phyloP scores from a whole-genome alignment of 1,284 basidiomycete species.

The Cutaneotrichosporon mucoides region DNA sequence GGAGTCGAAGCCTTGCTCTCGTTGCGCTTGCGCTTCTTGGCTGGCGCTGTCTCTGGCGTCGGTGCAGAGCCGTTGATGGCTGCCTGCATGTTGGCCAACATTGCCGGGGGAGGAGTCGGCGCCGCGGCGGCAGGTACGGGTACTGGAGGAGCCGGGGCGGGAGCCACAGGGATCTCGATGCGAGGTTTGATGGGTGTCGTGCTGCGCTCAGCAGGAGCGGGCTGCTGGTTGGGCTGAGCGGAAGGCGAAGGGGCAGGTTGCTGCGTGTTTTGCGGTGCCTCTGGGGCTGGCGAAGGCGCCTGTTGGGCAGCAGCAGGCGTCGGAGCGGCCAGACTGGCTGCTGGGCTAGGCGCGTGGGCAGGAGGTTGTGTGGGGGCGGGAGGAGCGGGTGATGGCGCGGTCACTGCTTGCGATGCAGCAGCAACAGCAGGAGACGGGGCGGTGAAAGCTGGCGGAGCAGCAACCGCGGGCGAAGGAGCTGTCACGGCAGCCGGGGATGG shows the following conservation, averaged over 20 bases:
- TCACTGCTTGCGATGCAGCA: neutral
- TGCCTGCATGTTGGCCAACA: neutral
- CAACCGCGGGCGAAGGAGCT: neutral
- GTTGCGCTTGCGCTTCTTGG: slow-evolving; percentile 7
- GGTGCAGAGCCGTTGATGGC: neutral
- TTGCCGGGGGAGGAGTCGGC: neutral
- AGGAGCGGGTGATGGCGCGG: neutral
- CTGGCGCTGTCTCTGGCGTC: neutral
- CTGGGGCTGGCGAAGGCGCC: neutral
- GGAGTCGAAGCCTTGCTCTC: neutral
- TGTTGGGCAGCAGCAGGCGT: neutral
- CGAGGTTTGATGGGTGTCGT: neutral
- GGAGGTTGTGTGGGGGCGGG: neutral
- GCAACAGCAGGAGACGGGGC: neutral
- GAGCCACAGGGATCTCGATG: slow-evolving; percentile 1
- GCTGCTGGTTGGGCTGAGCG: neutral
- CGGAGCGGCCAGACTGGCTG: neutral
- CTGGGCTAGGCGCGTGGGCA: neutral
- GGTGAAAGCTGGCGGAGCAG: neutral
- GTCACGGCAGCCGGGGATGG: slow-evolving; percentile 12
- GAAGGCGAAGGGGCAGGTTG: neutral
- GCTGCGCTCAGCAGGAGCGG: neutral
- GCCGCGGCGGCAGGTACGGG: neutral
- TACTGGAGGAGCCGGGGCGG: neutral
- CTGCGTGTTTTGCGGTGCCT: neutral